Percentiles rank a stretch among this genome's conserved stretches.
Evolutionary conservation across 768 basidiomycete genomes (phyloP).

Genomic region (Lyophyllum decastes): DNA sequence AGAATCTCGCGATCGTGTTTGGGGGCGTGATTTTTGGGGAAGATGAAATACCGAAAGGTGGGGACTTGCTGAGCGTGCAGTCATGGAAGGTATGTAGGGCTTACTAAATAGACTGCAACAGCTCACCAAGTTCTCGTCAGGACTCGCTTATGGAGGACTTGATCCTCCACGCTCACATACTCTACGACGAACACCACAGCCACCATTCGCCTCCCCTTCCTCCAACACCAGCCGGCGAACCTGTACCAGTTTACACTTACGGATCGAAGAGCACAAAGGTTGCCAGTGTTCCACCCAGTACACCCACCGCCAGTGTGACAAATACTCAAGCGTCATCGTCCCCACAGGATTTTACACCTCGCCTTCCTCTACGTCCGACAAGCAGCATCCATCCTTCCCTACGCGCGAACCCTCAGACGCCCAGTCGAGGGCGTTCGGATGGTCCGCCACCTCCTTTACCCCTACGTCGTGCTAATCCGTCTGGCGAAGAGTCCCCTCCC

Average conservation of each 20-base stretch:
- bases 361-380: conserved; percentile 65
- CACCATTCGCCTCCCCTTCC: conserved; percentile 70
- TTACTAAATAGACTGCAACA: neutral
- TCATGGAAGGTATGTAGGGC: conserved; percentile 59
- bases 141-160: conserved; percentile 81
- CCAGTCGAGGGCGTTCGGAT: conserved; percentile 39
- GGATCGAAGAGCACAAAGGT: conserved; percentile 76
- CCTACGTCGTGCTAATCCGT: conserved; percentile 18
- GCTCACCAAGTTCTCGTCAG: conserved; percentile 17
- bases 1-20: conserved; percentile 91
- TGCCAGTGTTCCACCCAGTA: conserved; percentile 44
- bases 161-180: conserved; percentile 63
- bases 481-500: conserved; percentile 28
- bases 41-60: conserved; percentile 81
- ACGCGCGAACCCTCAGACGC: conserved; percentile 52
- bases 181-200: conserved; percentile 63
- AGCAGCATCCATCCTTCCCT: conserved; percentile 81
- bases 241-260: conserved; percentile 55
- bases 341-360: conserved; percentile 73
- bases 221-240: conserved; percentile 69
- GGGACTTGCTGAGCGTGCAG: conserved; percentile 77
- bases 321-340: conserved; percentile 24
- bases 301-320: conserved; percentile 7
- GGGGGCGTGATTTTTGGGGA: conserved; percentile 89
- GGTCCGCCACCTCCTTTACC: conserved; percentile 21